These are phyloP conservation scores for Pseudotulostoma volvatum DNA, from an alignment of 495 filamentous ascomycete genomes.

Conservation along the genomic window DNA sequence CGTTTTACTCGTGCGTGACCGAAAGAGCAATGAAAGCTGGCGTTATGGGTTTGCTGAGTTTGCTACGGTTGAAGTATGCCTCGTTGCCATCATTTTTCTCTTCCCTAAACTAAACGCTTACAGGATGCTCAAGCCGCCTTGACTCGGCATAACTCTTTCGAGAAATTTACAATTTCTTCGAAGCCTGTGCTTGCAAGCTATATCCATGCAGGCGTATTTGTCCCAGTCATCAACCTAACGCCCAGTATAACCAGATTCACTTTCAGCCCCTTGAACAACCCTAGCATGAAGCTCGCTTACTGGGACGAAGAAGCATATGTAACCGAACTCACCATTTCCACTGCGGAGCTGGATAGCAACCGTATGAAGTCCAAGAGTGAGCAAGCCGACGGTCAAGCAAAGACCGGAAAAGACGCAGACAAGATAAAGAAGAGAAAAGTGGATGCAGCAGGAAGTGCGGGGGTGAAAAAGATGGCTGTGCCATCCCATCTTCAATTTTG, in stretches of 20 bases:
- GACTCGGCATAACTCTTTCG: constrained; percentile 52
- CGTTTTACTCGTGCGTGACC: constrained; percentile 64
- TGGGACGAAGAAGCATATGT: constrained; percentile 74
- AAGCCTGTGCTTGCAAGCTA: constrained; percentile 58
- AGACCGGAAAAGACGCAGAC: constrained; percentile 32
- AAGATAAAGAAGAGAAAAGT: constrained; percentile 62
- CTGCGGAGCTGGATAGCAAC: constrained; percentile 22
- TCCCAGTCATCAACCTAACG: constrained; percentile 47
- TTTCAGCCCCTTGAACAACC: constrained; percentile 58
- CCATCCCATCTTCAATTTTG: constrained; percentile 70
- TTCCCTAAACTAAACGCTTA: constrained; percentile 7
- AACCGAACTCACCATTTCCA: constrained; percentile 45
- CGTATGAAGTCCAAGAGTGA: constrained; percentile 14
- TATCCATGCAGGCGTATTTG: constrained; percentile 78
- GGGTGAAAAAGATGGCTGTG: constrained; percentile 34
- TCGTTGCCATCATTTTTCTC: neutral
- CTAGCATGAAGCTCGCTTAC: constrained; percentile 55
- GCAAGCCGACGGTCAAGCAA: constrained; percentile 22
- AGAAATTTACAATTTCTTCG: constrained; percentile 76
- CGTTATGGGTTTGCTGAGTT: constrained; percentile 86
- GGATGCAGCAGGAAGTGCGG: constrained; percentile 24
- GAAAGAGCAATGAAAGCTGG: constrained; percentile 61
- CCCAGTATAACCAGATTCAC: constrained; percentile 43
- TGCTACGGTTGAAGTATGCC: constrained; percentile 37
- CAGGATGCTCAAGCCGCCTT: constrained; percentile 69